These are phyloP conservation scores for Agrocybe pediades DNA, from an alignment of 768 basidiomycete genomes.

Conservation along the genomic window DNA sequence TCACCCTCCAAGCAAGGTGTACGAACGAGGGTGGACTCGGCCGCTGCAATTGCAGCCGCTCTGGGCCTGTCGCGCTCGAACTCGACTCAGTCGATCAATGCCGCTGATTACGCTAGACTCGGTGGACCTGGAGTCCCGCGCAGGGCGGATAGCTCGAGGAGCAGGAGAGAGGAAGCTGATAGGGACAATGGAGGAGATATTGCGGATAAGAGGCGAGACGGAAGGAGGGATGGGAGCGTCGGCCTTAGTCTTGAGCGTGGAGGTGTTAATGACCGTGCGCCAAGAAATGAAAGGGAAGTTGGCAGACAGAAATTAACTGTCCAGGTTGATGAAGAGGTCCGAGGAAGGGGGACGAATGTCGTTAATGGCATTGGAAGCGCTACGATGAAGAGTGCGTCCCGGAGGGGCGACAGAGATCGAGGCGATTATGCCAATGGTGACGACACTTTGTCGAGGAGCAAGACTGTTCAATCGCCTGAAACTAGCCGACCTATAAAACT, in stretches of 20 bases:
- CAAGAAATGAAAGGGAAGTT: constrained; percentile 22
- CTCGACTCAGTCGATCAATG: constrained; percentile 25
- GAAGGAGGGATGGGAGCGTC: constrained; percentile 19
- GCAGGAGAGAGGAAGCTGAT: constrained; percentile 27
- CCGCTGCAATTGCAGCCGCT: constrained; percentile 44
- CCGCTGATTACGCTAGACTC: constrained; percentile 36
- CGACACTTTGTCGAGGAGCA: constrained; percentile 40
- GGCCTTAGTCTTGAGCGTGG: constrained; percentile 22
- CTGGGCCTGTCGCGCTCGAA: constrained; percentile 38
- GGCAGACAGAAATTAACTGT: constrained; percentile 25
- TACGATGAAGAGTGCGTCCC: neutral
- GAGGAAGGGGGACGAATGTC: neutral
- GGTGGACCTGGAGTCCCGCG: constrained; percentile 37
- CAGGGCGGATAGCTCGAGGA: constrained; percentile 20
- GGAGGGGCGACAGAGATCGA: constrained; percentile 10
- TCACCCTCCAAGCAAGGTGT: neutral
- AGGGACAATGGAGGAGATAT: constrained; percentile 23
- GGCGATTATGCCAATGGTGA: constrained; percentile 20
- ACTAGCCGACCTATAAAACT: constrained; percentile 49
- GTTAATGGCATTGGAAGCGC: neutral
- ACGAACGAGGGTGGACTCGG: constrained; percentile 23
- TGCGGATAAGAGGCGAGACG: neutral
- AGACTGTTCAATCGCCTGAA: constrained; percentile 46
- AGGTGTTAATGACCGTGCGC: constrained; percentile 30
- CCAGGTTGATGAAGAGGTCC: constrained; percentile 26